A percentile compares a stretch with the other conserved stretches of the same genome.
Conservation (phyloP, 2,329 filamentous ascomycete genomes). For the Fusarium mangiferae region DNA sequence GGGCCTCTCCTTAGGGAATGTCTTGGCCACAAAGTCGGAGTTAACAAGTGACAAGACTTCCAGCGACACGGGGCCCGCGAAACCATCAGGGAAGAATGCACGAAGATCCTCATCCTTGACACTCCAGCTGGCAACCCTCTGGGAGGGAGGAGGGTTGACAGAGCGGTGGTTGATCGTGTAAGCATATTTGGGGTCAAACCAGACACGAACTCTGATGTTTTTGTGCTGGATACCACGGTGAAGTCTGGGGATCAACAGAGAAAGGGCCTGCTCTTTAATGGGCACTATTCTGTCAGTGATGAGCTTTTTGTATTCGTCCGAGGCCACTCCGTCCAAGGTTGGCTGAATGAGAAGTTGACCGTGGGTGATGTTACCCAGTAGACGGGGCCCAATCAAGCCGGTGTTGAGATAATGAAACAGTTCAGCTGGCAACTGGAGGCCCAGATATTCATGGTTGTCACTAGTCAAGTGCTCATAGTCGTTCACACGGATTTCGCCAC, state of each 20-base stretch:
- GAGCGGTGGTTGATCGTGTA: slow-evolving; percentile 73
- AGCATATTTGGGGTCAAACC: slow-evolving; percentile 80
- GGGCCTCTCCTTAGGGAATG: slow-evolving; percentile 67
- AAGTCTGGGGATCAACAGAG: slow-evolving; percentile 80
- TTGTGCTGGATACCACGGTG: slow-evolving; percentile 87
- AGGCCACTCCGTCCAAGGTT: slow-evolving; percentile 85
- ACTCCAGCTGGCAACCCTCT: slow-evolving; percentile 72
- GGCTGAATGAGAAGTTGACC: slow-evolving; percentile 81
- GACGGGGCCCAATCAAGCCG: slow-evolving; percentile 80
- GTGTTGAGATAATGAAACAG: slow-evolving; percentile 89
- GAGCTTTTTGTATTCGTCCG: slow-evolving; percentile 82
- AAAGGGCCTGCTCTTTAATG: slow-evolving; percentile 79
- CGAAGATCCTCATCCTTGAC: slow-evolving; percentile 70
- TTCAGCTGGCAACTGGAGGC: slow-evolving; percentile 89
- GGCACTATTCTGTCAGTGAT: slow-evolving; percentile 79
- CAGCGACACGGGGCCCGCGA: slow-evolving; percentile 58
- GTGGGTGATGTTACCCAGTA: slow-evolving; percentile 85
- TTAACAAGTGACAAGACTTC: slow-evolving; percentile 76
- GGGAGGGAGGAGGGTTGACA: slow-evolving; percentile 59
- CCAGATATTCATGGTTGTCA: slow-evolving; percentile 90
- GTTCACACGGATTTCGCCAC: slow-evolving; percentile 81
- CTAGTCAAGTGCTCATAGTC: slow-evolving; percentile 78
- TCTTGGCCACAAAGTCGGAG: slow-evolving; percentile 74
- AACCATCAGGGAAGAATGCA: slow-evolving; percentile 57
- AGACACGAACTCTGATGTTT: slow-evolving; percentile 79